These are phyloP conservation scores for Hypholoma sublateritium DNA, from an alignment of 768 basidiomycete species.

Conservation along the genomic window DNA sequence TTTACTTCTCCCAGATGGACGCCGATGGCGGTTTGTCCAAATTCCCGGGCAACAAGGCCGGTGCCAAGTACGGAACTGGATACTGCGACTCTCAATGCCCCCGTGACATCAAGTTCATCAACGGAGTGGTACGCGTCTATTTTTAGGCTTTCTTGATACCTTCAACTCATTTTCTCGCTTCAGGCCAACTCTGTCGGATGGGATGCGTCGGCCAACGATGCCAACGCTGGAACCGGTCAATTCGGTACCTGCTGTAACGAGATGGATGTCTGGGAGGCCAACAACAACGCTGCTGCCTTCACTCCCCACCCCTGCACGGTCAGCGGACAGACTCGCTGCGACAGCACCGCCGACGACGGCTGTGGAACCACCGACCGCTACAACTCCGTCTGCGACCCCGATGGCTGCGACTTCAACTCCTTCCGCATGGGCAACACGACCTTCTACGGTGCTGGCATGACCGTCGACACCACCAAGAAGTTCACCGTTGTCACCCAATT, in stretches of 20 bases:
- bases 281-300: conserved; percentile 46
- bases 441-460: conserved; percentile 49
- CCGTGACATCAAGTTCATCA: conserved; percentile 59
- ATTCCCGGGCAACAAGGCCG: conserved; percentile 53
- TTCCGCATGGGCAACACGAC: conserved; percentile 48
- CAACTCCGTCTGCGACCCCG: conserved; percentile 49
- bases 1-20: conserved; percentile 60
- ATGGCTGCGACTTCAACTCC: conserved; percentile 65
- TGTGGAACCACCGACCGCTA: conserved; percentile 39
- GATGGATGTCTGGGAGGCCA: conserved; percentile 65
- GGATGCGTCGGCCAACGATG: conserved; percentile 32
- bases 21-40: conserved; percentile 50
- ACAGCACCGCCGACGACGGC: conserved; percentile 26
- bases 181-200: conserved; percentile 50
- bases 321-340: conserved; percentile 41
- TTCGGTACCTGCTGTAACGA: conserved; percentile 55
- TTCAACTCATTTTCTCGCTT: not conserved
- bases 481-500: conserved; percentile 63
- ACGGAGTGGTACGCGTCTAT: conserved; percentile 42
- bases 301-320: conserved; percentile 52
- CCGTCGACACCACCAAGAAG: conserved; percentile 48
- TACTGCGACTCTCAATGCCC: conserved; percentile 52
- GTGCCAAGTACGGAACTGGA: conserved; percentile 42
- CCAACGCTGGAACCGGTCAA: conserved; percentile 46
- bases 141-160: not conserved